Base-by-base conservation (phyloP, 2,329 filamentous ascomycete species). In the Fusarium succisae region DNA sequence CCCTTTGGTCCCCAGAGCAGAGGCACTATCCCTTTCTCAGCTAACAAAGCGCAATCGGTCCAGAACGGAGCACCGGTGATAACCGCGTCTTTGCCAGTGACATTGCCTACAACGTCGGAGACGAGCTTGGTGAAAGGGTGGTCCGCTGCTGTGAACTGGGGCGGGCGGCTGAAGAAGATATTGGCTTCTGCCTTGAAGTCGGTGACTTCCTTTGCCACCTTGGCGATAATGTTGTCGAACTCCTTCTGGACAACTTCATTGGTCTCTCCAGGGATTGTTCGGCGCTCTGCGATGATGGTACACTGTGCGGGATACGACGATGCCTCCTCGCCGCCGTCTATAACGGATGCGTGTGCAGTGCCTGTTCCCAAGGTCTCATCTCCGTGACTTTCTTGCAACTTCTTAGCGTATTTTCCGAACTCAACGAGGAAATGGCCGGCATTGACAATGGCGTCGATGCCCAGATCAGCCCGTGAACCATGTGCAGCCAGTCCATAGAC, bases 241-340 rank as follows among this genome's bases (percentile, higher is more conserved):
- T 88, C 84, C 3, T 59, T 35, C 8, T 81, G 67, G 1, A 87
- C 82, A 0, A 74, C 72, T 8, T 83, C 77, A 1, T 78, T 66
- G 0, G 83, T 84, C 73, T 89, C 85, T 8, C 80, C 81, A 5
- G 84, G 78, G 0, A 89, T 73, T 0, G 86, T 89, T 13, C 87
- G 84, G 11, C 86, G 82, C 67, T 89, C 87, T 3, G 89, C 57
- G 0, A 82, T 83, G 24, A 89, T 79, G 1, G 81, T 86, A 76
- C 87, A 88, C n/a, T 79, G 78, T 1, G 82, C 84, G 0, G 87
- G 86, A 57, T 89, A 89, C 0, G 86, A 88, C 0, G 87, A 87
- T 1, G 81, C 79, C 57, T 89, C 88, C 61, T 89, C 86, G 2
- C 87, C 87, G 2, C 87, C 87, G 18, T 81, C 81, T 48, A 89